Percentiles rank a stretch among this genome's conserved stretches.
Evolutionary conservation across 1,284 basidiomycete species (phyloP).

Genomic region (Heterobasidion parviporum): DNA sequence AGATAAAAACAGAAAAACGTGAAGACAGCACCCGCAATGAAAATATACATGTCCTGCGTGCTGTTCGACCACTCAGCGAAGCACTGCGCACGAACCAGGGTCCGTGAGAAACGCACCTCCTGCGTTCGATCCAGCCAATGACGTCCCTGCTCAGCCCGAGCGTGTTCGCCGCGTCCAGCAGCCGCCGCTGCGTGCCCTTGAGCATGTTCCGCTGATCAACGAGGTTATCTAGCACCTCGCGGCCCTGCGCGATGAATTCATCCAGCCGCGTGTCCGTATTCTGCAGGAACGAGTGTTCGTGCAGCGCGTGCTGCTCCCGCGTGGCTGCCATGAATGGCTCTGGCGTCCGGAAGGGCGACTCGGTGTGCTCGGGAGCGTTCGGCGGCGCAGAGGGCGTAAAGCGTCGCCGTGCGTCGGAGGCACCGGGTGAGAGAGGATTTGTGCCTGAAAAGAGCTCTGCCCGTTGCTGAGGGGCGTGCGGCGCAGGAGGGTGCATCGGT

Average conservation of each 20-base stretch:
- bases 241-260: slow-evolving; percentile 84
- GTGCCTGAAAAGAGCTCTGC: slow-evolving; percentile 50
- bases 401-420: slow-evolving; percentile 50
- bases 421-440: slow-evolving; percentile 27
- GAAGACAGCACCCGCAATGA: slow-evolving; percentile 73
- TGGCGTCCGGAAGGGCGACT: slow-evolving; percentile 66
- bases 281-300: slow-evolving; percentile 82
- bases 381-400: slow-evolving; percentile 29
- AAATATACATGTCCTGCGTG: slow-evolving; percentile 90
- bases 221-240: slow-evolving; percentile 83
- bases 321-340: slow-evolving; percentile 41
- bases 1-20: slow-evolving; percentile 88
- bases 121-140: slow-evolving; percentile 90
- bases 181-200: slow-evolving; percentile 80
- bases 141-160: slow-evolving; percentile 87
- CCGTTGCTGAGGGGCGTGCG: slow-evolving; percentile 33
- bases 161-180: slow-evolving; percentile 87
- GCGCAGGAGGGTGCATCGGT: not conserved
- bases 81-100: not conserved
- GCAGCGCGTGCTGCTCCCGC: slow-evolving; percentile 71
- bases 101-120: slow-evolving; percentile 49
- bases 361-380: slow-evolving; percentile 34
- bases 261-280: slow-evolving; percentile 77
- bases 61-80: slow-evolving; percentile 28
- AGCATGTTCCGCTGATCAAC: slow-evolving; percentile 87